phyloP scores from a whole-genome alignment of 164 flowering plant species.

The Sextonia rubra region DNA sequence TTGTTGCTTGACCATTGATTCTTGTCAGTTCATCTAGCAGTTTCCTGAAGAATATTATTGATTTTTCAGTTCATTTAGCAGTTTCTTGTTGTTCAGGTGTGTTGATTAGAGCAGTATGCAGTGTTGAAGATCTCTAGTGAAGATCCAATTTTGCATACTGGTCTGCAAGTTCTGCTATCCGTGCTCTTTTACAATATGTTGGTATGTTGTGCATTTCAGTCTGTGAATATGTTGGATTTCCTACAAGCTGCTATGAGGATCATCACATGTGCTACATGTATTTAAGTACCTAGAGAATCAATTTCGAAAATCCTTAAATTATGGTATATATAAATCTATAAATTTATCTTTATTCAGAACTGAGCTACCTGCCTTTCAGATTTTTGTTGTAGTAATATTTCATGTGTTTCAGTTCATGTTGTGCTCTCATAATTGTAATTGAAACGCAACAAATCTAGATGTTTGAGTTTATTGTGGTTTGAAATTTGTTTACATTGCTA shows the following conservation, averaged over 20 bases:
- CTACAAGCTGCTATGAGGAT: neutral
- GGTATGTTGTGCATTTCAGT: neutral
- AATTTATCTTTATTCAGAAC: no score
- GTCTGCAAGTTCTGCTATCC: neutral
- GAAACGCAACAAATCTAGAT: neutral
- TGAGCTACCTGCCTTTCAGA: no score
- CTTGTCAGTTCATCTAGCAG: neutral
- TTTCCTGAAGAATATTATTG: no score
- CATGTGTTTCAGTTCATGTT: neutral
- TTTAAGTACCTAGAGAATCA: neutral
- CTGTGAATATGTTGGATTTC: neutral
- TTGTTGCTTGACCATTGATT: neutral
- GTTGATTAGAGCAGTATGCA: neutral
- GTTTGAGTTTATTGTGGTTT: neutral
- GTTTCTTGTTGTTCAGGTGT: neutral
- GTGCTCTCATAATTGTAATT: neutral
- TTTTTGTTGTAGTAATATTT: no score
- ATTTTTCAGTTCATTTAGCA: neutral
- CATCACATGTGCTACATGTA: neutral
- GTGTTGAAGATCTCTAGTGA: neutral
- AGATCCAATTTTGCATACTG: no score
- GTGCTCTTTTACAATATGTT: neutral
- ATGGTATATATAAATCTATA: no score
- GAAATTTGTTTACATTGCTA: neutral
- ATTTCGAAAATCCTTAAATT: no score